Percentiles rank a stretch among this genome's conserved stretches.
Conservation (phyloP, 768 basidiomycete species). For the Vishniacozyma victoriae region DNA sequence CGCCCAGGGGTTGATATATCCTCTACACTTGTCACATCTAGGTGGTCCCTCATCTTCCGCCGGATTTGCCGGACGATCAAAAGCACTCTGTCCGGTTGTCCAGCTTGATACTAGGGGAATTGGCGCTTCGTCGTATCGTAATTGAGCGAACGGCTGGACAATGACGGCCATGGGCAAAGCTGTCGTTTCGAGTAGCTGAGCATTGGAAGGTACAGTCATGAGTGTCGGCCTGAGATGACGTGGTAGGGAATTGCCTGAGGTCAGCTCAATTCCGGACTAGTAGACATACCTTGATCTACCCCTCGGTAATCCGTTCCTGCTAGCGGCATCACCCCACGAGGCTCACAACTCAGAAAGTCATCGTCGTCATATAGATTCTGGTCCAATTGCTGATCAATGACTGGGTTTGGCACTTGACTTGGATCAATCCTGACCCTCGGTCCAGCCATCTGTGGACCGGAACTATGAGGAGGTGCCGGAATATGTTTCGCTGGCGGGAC, state of each 20-base stretch:
- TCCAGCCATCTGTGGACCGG: conserved; percentile 59
- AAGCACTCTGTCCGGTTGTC: conserved; percentile 25
- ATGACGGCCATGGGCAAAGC: conserved; percentile 76
- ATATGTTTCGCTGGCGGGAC: conserved; percentile 49
- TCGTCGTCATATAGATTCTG: conserved; percentile 69
- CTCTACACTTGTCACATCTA: conserved; percentile 76
- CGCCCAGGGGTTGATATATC: conserved; percentile 92
- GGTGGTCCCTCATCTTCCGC: conserved; percentile 66
- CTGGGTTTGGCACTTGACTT: conserved; percentile 83
- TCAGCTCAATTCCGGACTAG: not conserved
- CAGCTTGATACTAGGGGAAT: conserved; percentile 67
- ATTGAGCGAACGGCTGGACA: conserved; percentile 82
- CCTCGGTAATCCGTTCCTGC: conserved; percentile 80
- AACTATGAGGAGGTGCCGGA: conserved; percentile 65
- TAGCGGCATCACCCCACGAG: conserved; percentile 62
- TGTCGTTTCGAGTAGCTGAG: conserved; percentile 71
- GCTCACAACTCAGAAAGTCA: conserved; percentile 60
- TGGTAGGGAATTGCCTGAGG: conserved; percentile 77
- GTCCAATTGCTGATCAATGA: conserved; percentile 71
- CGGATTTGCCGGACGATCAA: conserved; percentile 15
- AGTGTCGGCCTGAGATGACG: conserved; percentile 83
- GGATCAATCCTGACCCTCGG: conserved; percentile 63
- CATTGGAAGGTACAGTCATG: conserved; percentile 76
- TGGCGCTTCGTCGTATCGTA: conserved; percentile 62
- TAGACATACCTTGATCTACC: conserved; percentile 79